Evolutionary conservation across 2,329 filamentous ascomycete species (phyloP), one percentile per base, ranked within the genome.

Genomic region (Colletotrichum coccodes): DNA sequence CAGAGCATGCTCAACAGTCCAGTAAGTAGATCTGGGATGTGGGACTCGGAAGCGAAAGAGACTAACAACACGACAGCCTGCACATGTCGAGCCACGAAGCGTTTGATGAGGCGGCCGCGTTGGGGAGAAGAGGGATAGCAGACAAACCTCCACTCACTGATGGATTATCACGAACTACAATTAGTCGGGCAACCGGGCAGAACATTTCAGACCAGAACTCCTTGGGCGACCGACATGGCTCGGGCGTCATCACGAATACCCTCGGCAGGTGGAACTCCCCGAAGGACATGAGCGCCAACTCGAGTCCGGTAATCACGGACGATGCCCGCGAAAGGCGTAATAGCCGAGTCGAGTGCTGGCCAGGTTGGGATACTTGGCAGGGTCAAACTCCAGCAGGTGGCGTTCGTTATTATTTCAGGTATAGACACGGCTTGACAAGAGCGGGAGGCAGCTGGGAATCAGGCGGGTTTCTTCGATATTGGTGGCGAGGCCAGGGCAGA

Each of bases 1-100:
- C 94, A 97, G 81, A 95, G 91, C 81, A 97, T 97, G 89, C 87
- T 98, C 69, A 98, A 97, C 86, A 97, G 94, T 85, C 95, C 95
- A 78, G 94, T 97, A 90, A 84, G 94, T 91, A 57, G 30, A 23
- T 8, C 16, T 2, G 9, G 36, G 12, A 53, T 38, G 23, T 59
- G 14, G 11, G 40, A 11, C 12, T 21, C 23, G 26, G 8, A 32
- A 40, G 3, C 23, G 32, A 8, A 36, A n/a, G 23, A 57, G 21
- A 42, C 72, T 75, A 63, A 72, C 61, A 59, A 70, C 14, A 12
- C 3, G 26, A 36, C 65, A 89, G 86, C 87, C 87, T 69, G 86
- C 87, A 26, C 84, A 80, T 71, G 83, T 89, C 46, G 84, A 87
- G 62, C 86, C 87, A 49, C 87, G 89, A 76, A 89, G 87, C 76